Evolutionary conservation across 768 basidiomycete species (phyloP).

Genomic region (Pisolithus marmoratus): DNA sequence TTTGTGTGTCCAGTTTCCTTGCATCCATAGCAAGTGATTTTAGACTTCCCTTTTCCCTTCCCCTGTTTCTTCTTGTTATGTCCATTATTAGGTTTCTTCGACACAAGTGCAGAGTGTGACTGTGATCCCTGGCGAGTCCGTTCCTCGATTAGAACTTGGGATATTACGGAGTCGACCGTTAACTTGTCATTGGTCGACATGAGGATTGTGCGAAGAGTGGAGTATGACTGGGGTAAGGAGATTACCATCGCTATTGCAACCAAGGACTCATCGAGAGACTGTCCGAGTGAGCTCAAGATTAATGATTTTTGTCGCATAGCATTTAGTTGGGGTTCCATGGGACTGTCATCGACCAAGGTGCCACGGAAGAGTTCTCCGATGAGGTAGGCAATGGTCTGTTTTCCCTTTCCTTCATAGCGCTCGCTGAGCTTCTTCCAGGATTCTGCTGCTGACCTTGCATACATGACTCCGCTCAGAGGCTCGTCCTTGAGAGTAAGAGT

Average conservation of each 20-base stretch:
- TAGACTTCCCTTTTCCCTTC: too few species aligned
- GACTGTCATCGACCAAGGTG: too few species aligned
- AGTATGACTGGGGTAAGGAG: too few species aligned
- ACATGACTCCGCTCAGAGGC: slow-evolving; percentile 15
- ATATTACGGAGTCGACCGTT: not conserved
- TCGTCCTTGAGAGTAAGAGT: slow-evolving; percentile 20
- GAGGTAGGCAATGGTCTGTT: too few species aligned
- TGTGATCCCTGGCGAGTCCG: not conserved
- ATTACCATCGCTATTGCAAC: too few species aligned
- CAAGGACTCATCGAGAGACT: too few species aligned
- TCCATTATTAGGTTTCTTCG: not conserved
- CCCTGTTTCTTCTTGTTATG: not conserved
- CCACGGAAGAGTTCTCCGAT: too few species aligned
- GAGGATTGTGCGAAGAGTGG: slow-evolving; percentile 20
- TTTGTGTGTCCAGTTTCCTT: not conserved
- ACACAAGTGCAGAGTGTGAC: not conserved
- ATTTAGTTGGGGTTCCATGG: too few species aligned
- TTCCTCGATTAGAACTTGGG: not conserved
- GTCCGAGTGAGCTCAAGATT: too few species aligned
- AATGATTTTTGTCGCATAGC: too few species aligned
- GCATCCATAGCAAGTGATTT: not conserved
- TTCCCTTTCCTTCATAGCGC: slow-evolving; percentile 16
- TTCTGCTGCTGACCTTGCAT: slow-evolving; percentile 6
- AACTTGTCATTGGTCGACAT: slow-evolving; percentile 6
- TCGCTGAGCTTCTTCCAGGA: slow-evolving; percentile 14